Percentiles rank a stretch among this genome's conserved stretches.
Evolutionary conservation across 2,329 filamentous ascomycete genomes (phyloP).

Genomic region (Ophiocordyceps camponoti-floridani): DNA sequence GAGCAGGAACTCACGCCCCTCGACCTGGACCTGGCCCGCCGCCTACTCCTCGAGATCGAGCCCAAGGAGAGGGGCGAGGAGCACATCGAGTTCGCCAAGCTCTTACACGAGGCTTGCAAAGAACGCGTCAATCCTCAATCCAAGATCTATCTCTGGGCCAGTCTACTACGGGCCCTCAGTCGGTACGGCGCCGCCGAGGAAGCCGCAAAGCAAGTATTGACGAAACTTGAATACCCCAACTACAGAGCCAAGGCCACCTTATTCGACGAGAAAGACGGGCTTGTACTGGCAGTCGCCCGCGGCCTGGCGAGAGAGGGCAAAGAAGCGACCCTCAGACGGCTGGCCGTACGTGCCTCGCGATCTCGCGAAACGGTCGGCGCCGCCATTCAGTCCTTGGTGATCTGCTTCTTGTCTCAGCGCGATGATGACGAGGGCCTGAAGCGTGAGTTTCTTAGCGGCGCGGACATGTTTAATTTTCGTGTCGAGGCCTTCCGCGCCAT

Average conservation of each 20-base stretch:
- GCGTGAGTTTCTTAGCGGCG: constrained; percentile 44
- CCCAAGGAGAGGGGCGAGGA: constrained; percentile 24
- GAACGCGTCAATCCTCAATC: constrained; percentile 1
- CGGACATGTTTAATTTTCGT: constrained; percentile 12
- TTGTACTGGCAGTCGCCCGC: constrained; percentile 15
- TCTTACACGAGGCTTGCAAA: constrained; percentile 18
- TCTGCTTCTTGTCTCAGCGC: constrained; percentile 39
- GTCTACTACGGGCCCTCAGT: constrained; percentile 23
- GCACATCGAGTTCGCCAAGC: constrained; percentile 28
- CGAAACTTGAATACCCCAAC: constrained; percentile 11
- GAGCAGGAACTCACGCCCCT: constrained; percentile 16
- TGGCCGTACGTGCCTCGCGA: constrained; percentile 31
- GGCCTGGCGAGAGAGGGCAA: constrained; percentile 45
- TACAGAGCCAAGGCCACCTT: constrained; percentile 3
- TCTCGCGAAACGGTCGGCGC: constrained; percentile 25
- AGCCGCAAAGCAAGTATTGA: constrained; percentile 25
- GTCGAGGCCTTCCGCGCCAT: constrained; percentile 11
- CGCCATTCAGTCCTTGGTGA: constrained; percentile 34
- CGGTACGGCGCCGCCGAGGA: constrained; percentile 36
- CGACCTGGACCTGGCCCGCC: constrained; percentile 26
- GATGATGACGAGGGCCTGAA: neutral
- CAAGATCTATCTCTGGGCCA: constrained; percentile 9
- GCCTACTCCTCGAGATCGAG: constrained; percentile 19
- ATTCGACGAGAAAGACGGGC: constrained; percentile 6
- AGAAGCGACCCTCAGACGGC: constrained; percentile 36